Evolutionary conservation across 2,329 filamentous ascomycete species (phyloP), one percentile per base, ranked within the genome.

Genomic region (Fusarium armeniacum): DNA sequence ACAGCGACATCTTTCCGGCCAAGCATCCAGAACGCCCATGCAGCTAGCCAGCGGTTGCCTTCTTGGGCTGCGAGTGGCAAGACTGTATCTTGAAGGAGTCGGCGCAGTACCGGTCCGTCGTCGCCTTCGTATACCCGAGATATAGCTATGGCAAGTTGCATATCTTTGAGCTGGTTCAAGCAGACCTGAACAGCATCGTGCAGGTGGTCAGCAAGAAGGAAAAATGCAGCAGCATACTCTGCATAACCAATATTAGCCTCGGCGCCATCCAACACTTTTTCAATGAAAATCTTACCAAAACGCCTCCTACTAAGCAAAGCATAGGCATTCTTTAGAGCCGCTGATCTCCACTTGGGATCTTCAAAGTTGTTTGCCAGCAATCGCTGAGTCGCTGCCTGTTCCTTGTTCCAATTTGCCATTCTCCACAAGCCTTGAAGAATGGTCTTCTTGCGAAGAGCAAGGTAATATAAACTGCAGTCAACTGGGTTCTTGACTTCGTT

Each of bases 141-240:
- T 20, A 99, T 90, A 10, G 94, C 91, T 64, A 99, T 91, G 4
- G 95, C 96, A 33, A 99, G 88, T 76, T 98, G 94, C 24, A 96
- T 81, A 76, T 99, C 97, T 62, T 92, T 90, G 38, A 98, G 85
- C 76, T 98, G 94, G 66, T 93, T 94, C 16, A 94, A 83, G 69
- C 97, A 93, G 20, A 99, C 90, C 69, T 91, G 92, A 54, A 96
- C 91, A 1, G 96, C 95, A 77, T 97, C 94, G 57, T 91, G 89
- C 1, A 97, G 83, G 74, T 91, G 91, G 70, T 94, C 94, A 3
- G 93, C 97, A 2, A 99, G 85, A 8, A 99, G 84, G 82, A 99
- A 99, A 81, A 98, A 99, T 0, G 96, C 92, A 1, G 95, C 96
- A 5, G 96, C 94, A 76, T 99, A 99, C 80, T 93, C 93, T 93